These are phyloP conservation scores for Lentinula guzmanii DNA, from an alignment of 768 basidiomycete species.

Conservation along the genomic window DNA sequence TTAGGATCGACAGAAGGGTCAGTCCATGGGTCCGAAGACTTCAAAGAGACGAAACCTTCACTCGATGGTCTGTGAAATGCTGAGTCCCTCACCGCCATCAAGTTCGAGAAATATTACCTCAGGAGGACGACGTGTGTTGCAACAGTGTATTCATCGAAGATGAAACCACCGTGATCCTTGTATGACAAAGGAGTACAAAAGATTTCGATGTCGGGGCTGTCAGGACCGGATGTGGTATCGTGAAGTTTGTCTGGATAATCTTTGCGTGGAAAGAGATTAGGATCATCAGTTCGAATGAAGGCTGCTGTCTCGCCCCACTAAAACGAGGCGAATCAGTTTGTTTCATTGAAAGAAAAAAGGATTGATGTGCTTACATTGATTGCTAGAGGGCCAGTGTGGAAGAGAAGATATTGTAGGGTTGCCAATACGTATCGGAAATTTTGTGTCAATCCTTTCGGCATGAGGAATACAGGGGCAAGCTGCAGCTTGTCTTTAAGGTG, in stretches of 20 bases:
- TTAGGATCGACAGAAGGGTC: slow-evolving; percentile 31
- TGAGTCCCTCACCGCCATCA: background rate
- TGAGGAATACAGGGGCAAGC: slow-evolving; percentile 33
- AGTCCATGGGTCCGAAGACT: slow-evolving; percentile 31
- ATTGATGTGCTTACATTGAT: slow-evolving; percentile 38
- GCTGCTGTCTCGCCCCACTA: slow-evolving; percentile 45
- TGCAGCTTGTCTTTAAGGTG: slow-evolving; percentile 47
- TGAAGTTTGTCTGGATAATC: slow-evolving; percentile 15
- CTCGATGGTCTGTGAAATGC: slow-evolving; percentile 27
- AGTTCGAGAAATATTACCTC: slow-evolving; percentile 17
- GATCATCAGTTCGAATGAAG: slow-evolving; percentile 46
- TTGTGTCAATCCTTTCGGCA: slow-evolving; percentile 20
- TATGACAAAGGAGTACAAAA: slow-evolving; percentile 34
- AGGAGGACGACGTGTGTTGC: slow-evolving; percentile 31
- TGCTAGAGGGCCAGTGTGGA: slow-evolving; percentile 43
- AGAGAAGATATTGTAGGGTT: slow-evolving; percentile 34
- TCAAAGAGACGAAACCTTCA: slow-evolving; percentile 28
- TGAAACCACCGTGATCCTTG: slow-evolving; percentile 29
- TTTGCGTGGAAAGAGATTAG: slow-evolving; percentile 34
- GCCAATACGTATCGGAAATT: slow-evolving; percentile 24
- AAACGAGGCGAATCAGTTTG: background rate
- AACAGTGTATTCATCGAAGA: slow-evolving; percentile 32
- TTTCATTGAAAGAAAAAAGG: background rate
- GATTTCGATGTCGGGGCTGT: slow-evolving; percentile 38
- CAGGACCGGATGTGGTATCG: slow-evolving; percentile 32